Conservation (phyloP, 129 eudicot genomes). For the Helichrysum umbraculigerum region DNA sequence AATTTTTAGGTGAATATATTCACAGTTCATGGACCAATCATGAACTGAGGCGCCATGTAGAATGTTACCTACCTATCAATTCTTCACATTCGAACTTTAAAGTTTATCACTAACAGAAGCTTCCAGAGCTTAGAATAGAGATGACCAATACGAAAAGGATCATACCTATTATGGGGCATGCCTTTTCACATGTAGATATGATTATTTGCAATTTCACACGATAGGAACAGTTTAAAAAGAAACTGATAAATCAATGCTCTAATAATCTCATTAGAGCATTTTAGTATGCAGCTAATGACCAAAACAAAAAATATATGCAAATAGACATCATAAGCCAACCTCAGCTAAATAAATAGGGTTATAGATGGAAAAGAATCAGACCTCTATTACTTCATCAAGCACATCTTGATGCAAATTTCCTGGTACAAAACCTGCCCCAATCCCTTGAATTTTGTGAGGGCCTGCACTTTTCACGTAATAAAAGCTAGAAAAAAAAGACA, state of each 20-base stretch:
- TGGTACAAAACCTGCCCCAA: conserved; percentile 99
- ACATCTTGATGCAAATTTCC: conserved; percentile 77
- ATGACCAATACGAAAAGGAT: background rate
- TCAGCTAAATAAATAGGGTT: background rate
- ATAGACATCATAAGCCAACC: background rate
- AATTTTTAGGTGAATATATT: background rate
- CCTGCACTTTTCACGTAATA: conserved; percentile 73
- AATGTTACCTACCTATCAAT: background rate
- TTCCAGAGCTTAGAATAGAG: background rate
- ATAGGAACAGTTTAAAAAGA: background rate
- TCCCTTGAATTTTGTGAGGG: conserved; percentile 99
- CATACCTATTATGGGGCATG: background rate
- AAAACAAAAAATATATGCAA: conserved; percentile 1
- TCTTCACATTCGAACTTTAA: background rate
- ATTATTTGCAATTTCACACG: background rate
- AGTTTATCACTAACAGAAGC: background rate
- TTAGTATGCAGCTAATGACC: conserved; percentile 4
- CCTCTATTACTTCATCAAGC: conserved; percentile 96
- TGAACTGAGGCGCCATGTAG: background rate
- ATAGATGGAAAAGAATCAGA: conserved; percentile 21
- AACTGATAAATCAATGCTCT: background rate
- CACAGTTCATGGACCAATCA: conserved; percentile 10
- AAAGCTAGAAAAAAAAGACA: conserved; percentile 41
- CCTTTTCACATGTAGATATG: background rate
- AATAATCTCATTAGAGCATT: background rate